phyloP scores from a whole-genome alignment of 352 stramenopile genomes.

The Pythium aphanidermatum region DNA sequence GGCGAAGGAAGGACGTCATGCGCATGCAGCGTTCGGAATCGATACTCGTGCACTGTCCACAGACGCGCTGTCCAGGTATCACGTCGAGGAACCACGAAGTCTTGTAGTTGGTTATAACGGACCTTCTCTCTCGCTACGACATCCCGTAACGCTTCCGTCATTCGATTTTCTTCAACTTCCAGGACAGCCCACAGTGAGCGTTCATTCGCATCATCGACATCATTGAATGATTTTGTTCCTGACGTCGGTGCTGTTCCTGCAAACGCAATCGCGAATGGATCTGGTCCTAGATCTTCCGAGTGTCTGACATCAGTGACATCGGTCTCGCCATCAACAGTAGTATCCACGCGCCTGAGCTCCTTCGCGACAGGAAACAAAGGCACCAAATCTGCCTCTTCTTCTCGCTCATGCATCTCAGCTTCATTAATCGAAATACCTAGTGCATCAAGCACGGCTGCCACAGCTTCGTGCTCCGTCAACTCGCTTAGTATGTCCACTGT shows the following conservation, averaged over 20 bases:
- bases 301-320: neutral
- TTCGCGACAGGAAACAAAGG: slow-evolving; percentile 61
- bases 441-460: slow-evolving; percentile 48
- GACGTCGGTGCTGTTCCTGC: slow-evolving; percentile 3
- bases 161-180: slow-evolving; percentile 78
- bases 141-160: slow-evolving; percentile 54
- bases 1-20: slow-evolving; percentile 25
- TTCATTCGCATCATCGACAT: slow-evolving; percentile 37
- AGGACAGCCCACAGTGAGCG: slow-evolving; percentile 62
- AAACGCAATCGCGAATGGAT: slow-evolving; percentile 20
- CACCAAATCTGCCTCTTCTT: slow-evolving; percentile 61
- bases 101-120: neutral
- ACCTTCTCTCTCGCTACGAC: slow-evolving; percentile 18
- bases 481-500: slow-evolving; percentile 49
- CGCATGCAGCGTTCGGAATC: slow-evolving; percentile 63
- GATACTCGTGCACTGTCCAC: slow-evolving; percentile 64
- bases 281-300: slow-evolving; percentile 6
- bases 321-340: slow-evolving; percentile 5
- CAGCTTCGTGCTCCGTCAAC: slow-evolving; percentile 48
- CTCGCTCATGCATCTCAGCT: slow-evolving; percentile 60
- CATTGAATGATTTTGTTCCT: neutral
- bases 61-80: slow-evolving; percentile 48
- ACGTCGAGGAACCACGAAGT: slow-evolving; percentile 3
- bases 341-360: slow-evolving; percentile 29
- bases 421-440: slow-evolving; percentile 62